Evolutionary conservation across 78 protist genomes (phyloP), one percentile per base, ranked within the genome.

Genomic region (Dictyostelium intermedium): DNA sequence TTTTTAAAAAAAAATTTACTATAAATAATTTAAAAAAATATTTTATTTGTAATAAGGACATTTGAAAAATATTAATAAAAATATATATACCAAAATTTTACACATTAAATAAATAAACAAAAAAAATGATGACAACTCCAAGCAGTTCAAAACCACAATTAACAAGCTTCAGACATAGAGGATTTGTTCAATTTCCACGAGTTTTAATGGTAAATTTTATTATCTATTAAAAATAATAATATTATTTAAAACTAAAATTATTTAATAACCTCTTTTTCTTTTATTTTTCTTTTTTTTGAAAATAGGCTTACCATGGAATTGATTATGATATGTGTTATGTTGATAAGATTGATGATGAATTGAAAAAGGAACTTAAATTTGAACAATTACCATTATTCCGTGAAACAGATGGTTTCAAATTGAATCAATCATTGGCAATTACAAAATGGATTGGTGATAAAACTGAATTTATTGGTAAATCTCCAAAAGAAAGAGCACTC

Each of bases 381-480:
- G 84, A 23, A 16, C 91, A 85, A 56, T 20, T 85, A 6, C 91
- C 91, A 85, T 73, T 50, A 37, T 85, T 39, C 32, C 45, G 35
- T 13, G 82, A 73, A n/a, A 69, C 7, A 1, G 78, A 85, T 50
- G 60, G 69, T 45, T 69, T 74, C 45, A 45, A 47, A 20, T 53
- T 85, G 11, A 41, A 79, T 6, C 83, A 85, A 73, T 73, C 91
- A 70, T 25, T 43, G 9, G 50, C 83, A 10, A 85, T 85, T 74
- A 60, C 34, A 14, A n/a, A 32, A 27, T 85, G 27, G 16, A 14
- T 85, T 20, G 82, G 83, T 20, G 69, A 70, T 37, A n/a, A 35
- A 25, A 9, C 56, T n/a, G 45, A 72, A 5, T 34, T 85, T 16
- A 78, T 78, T 85, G 91, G 91, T 11, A 45, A 70, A 14, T 23